Evolutionary conservation across 352 stramenopile species (phyloP).

Genomic region (Aphanomyces euteiches): DNA sequence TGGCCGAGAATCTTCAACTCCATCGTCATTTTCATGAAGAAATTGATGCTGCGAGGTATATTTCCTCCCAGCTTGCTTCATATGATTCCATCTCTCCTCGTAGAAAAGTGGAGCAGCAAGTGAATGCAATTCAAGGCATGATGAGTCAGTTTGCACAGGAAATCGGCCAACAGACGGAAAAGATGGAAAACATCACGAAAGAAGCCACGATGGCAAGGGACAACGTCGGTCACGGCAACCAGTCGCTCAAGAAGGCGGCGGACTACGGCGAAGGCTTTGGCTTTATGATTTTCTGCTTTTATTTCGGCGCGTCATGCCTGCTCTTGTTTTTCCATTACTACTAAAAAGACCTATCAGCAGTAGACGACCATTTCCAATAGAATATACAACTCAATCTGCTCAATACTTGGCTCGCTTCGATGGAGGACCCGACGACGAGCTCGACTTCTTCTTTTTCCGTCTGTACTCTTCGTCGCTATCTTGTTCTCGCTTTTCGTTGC

Average conservation of each 20-base stretch:
- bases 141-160: slow-evolving; percentile 84
- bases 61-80: background rate
- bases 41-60: slow-evolving; percentile 76
- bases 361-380: no score
- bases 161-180: slow-evolving; percentile 74
- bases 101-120: slow-evolving; percentile 82
- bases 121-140: slow-evolving; percentile 78
- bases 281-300: slow-evolving; percentile 86
- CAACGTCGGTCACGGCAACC: slow-evolving; percentile 77
- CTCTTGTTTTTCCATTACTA: slow-evolving; percentile 72
- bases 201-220: slow-evolving; percentile 62
- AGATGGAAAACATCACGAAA: slow-evolving; percentile 73
- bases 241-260: slow-evolving; percentile 69
- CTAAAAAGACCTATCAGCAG: background rate
- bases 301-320: slow-evolving; percentile 61
- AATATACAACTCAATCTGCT: background rate
- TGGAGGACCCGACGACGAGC: slow-evolving; percentile 1
- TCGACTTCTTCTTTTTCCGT: slow-evolving; percentile 62
- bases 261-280: slow-evolving; percentile 72
- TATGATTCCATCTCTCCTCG: background rate
- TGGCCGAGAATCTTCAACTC: slow-evolving; percentile 61
- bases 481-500: slow-evolving; percentile 48
- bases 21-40: slow-evolving; percentile 85
- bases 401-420: slow-evolving; percentile 25
- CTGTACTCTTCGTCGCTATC: slow-evolving; percentile 57